Percentiles rank a stretch among this genome's conserved stretches.
These are phyloP conservation scores for Fusarium oligoseptatum DNA, from an alignment of 2,329 filamentous ascomycete genomes.

Conservation along the genomic window DNA sequence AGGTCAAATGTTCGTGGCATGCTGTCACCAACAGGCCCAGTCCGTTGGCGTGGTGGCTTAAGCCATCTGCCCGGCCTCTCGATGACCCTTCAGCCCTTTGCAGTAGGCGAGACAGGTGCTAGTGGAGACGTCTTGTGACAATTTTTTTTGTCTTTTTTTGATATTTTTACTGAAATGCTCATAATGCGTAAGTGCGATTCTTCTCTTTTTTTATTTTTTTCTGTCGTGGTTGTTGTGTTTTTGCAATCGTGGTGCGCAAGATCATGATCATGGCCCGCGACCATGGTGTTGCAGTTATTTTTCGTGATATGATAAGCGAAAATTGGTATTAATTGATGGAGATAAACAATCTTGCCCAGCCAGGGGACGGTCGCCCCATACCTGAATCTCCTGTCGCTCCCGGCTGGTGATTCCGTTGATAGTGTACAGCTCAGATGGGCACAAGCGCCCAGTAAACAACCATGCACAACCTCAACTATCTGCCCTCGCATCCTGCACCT, in stretches of 20 bases:
- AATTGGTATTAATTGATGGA: background rate
- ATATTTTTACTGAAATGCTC: background rate
- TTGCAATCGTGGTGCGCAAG: background rate
- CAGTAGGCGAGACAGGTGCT: background rate
- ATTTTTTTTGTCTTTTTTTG: background rate
- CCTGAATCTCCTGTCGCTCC: background rate
- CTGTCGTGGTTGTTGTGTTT: background rate
- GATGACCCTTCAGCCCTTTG: background rate
- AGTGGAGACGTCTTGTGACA: background rate
- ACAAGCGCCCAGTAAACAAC: background rate
- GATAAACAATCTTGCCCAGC: background rate
- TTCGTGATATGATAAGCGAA: background rate
- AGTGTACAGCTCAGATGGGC: background rate
- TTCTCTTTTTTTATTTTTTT: background rate
- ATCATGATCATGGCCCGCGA: background rate
- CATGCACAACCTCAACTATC: background rate
- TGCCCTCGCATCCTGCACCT: slow-evolving; percentile 32
- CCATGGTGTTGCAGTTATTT: background rate
- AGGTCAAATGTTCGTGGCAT: background rate
- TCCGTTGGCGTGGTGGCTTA: background rate
- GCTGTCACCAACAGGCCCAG: background rate
- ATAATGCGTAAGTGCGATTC: background rate
- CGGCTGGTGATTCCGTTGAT: background rate
- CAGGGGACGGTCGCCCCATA: background rate
- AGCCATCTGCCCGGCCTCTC: background rate